phyloP scores from a whole-genome alignment of 2,329 filamentous ascomycete species.

The Paramyrothecium sp. region DNA sequence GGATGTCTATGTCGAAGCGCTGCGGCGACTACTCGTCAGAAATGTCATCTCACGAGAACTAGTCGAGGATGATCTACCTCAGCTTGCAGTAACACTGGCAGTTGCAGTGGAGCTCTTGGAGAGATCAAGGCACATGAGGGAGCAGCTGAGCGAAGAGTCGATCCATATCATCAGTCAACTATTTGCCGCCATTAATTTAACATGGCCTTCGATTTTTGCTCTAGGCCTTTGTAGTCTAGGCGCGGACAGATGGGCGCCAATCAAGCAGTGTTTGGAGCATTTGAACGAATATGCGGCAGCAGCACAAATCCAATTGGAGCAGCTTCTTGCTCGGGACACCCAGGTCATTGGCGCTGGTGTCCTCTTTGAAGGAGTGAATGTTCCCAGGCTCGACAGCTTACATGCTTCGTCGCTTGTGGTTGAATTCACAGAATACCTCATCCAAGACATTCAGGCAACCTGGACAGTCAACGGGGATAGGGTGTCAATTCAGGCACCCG shows the following conservation, averaged over 20 bases:
- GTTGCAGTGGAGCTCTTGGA: conserved; percentile 25
- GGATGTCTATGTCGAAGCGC: conserved; percentile 46
- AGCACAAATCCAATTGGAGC: conserved; percentile 15
- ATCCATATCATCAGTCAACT: conserved; percentile 26
- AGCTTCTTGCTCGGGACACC: conserved; percentile 13
- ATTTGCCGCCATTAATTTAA: conserved; percentile 22
- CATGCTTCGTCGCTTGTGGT: no score
- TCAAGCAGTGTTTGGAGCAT: conserved; percentile 12
- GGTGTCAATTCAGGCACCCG: conserved; percentile 37
- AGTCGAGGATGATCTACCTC: conserved; percentile 26
- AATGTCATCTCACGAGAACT: conserved; percentile 36
- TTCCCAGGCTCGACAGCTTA: no score
- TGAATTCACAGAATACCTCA: conserved; percentile 40
- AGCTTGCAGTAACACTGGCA: conserved; percentile 30
- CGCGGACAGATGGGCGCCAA: neutral
- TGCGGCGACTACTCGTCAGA: conserved; percentile 33
- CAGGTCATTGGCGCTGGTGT: conserved; percentile 11
- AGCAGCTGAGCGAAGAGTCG: conserved; percentile 16
- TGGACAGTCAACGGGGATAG: conserved; percentile 35
- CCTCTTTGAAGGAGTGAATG: conserved; percentile 14
- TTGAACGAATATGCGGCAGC: conserved; percentile 13
- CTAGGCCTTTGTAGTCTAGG: conserved; percentile 18
- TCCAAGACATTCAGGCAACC: conserved; percentile 41
- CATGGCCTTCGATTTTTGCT: conserved; percentile 26
- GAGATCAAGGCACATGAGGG: conserved; percentile 14